Conservation (phyloP, 495 filamentous ascomycete species). For the Xylaria telfairii region DNA sequence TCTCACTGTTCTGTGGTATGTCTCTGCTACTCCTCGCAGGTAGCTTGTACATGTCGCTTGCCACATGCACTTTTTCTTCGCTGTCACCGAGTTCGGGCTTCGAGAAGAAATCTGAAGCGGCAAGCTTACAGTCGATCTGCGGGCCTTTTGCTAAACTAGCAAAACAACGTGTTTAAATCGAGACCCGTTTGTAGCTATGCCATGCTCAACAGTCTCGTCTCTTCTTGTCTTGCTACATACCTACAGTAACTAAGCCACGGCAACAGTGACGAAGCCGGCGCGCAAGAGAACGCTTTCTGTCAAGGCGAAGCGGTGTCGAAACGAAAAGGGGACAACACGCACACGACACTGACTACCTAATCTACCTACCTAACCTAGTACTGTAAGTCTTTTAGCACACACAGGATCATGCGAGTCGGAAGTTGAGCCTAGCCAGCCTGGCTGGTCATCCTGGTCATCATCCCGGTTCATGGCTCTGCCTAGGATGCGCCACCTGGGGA, state of each 20-base stretch:
- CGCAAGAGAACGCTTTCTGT: neutral
- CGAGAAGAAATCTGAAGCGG: conserved; percentile 11
- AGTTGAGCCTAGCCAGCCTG: neutral
- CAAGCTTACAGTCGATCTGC: conserved; percentile 10
- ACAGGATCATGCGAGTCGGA: neutral
- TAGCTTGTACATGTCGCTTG: too few relatives aligned
- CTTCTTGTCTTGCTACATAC: neutral
- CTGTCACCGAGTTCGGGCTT: conserved; percentile 13
- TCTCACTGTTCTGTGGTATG: neutral
- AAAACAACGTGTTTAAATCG: neutral
- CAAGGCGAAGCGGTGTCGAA: neutral
- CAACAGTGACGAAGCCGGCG: neutral
- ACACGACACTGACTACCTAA: too few relatives aligned
- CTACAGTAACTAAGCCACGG: neutral
- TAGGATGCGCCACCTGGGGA: neutral
- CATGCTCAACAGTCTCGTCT: neutral
- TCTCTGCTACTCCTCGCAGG: too few relatives aligned
- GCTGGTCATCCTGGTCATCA: neutral
- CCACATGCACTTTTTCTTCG: conserved; percentile 11
- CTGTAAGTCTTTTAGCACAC: too few relatives aligned
- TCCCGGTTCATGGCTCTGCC: neutral
- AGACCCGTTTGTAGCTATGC: neutral
- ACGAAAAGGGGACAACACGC: too few relatives aligned
- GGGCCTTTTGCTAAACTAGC: neutral
- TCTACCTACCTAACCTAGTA: too few relatives aligned